Evolutionary conservation across 1,284 basidiomycete species (phyloP).

Genomic region (Gymnopus androsaceus): DNA sequence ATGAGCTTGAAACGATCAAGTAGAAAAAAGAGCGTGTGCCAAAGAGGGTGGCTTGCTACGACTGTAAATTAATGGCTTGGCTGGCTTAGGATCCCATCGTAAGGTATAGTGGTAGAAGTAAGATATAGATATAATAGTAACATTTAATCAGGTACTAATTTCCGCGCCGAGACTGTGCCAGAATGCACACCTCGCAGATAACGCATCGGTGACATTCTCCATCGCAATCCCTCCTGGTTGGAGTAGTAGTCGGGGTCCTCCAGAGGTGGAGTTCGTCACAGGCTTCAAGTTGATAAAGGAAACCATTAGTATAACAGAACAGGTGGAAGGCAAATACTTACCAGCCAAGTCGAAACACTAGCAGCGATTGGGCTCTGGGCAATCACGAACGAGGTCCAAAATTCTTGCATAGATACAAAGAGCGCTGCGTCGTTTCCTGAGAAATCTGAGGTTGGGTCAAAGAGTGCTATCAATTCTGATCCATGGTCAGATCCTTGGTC

Average conservation of each 20-base stretch:
- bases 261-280: constrained; percentile 3
- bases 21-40: too few relatives aligned
- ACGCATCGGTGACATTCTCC: constrained; percentile 11
- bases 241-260: constrained; percentile 11
- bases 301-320: neutral
- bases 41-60: too few relatives aligned
- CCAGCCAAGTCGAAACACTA: constrained; percentile 8
- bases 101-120: too few relatives aligned
- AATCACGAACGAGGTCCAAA: constrained; percentile 16
- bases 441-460: neutral
- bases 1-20: too few relatives aligned
- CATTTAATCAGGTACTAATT: constrained; percentile 12
- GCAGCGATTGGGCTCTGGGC: constrained; percentile 2
- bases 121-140: constrained; percentile 31
- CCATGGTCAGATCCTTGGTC: constrained; percentile 15
- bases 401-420: constrained; percentile 15
- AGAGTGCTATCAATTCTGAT: constrained; percentile 12
- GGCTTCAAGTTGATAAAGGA: neutral
- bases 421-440: constrained; percentile 9
- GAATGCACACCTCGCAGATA: constrained; percentile 15
- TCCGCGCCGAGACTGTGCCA: constrained; percentile 18
- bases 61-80: too few relatives aligned
- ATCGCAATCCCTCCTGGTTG: constrained; percentile 13
- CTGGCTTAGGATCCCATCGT: too few relatives aligned
- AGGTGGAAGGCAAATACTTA: neutral